Conservation (phyloP, 1,139 yeast genomes). For the Scheffersomyces segobiensis region DNA sequence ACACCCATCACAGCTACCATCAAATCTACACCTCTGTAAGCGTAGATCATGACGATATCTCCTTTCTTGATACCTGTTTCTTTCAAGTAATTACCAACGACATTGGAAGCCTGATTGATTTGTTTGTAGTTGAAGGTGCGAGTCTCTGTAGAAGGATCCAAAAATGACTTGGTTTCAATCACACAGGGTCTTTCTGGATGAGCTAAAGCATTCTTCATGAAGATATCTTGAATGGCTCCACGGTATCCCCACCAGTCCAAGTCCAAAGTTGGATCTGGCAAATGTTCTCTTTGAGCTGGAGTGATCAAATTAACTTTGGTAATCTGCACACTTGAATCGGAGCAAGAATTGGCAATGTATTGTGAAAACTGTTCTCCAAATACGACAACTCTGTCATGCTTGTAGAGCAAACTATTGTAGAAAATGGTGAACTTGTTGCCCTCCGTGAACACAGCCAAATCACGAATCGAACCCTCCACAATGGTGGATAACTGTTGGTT, state of each 20-base stretch:
- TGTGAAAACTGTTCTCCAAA: slow-evolving; percentile 72
- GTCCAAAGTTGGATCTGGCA: slow-evolving; percentile 88
- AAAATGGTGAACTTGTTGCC: slow-evolving; percentile 39
- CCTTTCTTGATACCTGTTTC: slow-evolving; percentile 82
- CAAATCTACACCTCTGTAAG: slow-evolving; percentile 94
- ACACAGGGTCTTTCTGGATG: slow-evolving; percentile 89
- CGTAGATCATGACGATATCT: slow-evolving; percentile 96
- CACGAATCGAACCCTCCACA: slow-evolving; percentile 59
- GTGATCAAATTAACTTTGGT: slow-evolving; percentile 73
- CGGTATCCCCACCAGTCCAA: slow-evolving; percentile 89
- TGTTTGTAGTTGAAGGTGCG: slow-evolving; percentile 81
- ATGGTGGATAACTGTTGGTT: slow-evolving; percentile 49
- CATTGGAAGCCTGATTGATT: slow-evolving; percentile 90
- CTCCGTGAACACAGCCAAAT: slow-evolving; percentile 55
- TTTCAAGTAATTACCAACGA: slow-evolving; percentile 86
- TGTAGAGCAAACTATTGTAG: slow-evolving; percentile 79
- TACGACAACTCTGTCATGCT: slow-evolving; percentile 64
- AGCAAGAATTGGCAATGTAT: slow-evolving; percentile 41
- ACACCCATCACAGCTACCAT: slow-evolving; percentile 98
- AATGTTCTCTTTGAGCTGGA: slow-evolving; percentile 49
- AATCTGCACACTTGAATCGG: slow-evolving; percentile 41
- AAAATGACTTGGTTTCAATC: slow-evolving; percentile 80
- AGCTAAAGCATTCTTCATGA: slow-evolving; percentile 76
- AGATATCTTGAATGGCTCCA: slow-evolving; percentile 96
- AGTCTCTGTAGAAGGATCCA: slow-evolving; percentile 55